These are phyloP conservation scores for Trichoderma lentiforme DNA, from an alignment of 2,329 filamentous ascomycete genomes.

Conservation along the genomic window DNA sequence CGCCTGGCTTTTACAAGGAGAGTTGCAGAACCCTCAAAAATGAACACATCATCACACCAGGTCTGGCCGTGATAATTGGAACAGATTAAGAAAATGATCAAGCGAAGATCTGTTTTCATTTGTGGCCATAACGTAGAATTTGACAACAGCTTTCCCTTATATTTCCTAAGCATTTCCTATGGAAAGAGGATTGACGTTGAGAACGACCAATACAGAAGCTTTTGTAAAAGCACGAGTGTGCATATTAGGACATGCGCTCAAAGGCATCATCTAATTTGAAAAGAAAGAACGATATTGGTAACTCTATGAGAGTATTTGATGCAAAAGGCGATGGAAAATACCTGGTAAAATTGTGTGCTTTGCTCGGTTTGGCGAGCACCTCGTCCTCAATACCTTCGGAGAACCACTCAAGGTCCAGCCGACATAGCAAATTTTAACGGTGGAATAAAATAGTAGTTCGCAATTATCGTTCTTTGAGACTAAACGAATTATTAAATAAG, in stretches of 20 bases:
- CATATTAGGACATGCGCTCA: neutral
- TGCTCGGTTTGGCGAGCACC: neutral
- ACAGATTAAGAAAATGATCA: neutral
- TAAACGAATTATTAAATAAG: neutral
- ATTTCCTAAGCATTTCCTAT: neutral
- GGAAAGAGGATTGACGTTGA: neutral
- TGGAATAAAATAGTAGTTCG: neutral
- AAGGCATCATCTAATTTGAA: neutral
- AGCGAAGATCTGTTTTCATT: neutral
- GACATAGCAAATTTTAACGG: neutral
- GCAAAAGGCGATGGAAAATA: neutral
- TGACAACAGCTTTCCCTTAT: neutral
- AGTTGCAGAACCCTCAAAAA: neutral
- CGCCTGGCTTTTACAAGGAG: neutral
- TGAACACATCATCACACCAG: neutral
- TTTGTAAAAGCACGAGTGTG: neutral
- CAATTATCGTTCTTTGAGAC: neutral
- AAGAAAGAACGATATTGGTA: neutral
- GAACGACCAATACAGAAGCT: neutral
- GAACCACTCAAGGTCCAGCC: neutral
- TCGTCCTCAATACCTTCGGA: neutral
- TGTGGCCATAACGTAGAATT: neutral
- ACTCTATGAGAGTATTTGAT: neutral
- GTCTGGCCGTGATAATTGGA: neutral
- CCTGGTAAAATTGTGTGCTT: neutral